Conservation (phyloP, 768 basidiomycete species). For the Pleurotus giganteus region DNA sequence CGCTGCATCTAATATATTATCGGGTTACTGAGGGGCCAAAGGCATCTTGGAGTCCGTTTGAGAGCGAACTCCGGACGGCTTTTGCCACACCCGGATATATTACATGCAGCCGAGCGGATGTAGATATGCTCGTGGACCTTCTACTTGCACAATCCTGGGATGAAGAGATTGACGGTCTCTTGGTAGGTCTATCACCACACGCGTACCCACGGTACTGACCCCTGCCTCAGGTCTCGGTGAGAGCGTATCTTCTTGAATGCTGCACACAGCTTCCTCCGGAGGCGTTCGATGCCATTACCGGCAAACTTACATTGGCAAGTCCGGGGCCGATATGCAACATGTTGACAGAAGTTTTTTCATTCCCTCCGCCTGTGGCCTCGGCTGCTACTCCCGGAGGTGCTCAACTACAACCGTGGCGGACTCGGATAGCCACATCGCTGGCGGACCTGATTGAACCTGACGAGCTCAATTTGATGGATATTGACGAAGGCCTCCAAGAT, state of each 20-base stretch:
- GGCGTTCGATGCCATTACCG: neutral
- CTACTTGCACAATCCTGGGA: slow-evolving; percentile 38
- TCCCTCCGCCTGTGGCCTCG: neutral
- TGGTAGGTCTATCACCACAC: slow-evolving; percentile 25
- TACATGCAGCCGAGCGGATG: slow-evolving; percentile 28
- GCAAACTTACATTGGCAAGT: neutral
- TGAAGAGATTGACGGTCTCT: slow-evolving; percentile 24
- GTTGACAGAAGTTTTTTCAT: neutral
- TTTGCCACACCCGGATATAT: slow-evolving; percentile 19
- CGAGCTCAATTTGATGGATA: slow-evolving; percentile 53
- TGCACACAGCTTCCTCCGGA: neutral
- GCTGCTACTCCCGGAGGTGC: neutral
- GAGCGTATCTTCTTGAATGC: neutral
- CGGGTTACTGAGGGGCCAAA: slow-evolving; percentile 43
- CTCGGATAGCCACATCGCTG: slow-evolving; percentile 28
- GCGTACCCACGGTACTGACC: neutral
- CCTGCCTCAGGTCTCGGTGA: slow-evolving; percentile 8
- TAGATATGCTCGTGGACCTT: slow-evolving; percentile 34
- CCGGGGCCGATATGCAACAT: neutral
- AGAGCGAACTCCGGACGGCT: slow-evolving; percentile 24
- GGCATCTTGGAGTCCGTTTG: slow-evolving; percentile 33
- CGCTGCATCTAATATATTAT: slow-evolving; percentile 38
- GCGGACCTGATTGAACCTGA: slow-evolving; percentile 43
- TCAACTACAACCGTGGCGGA: slow-evolving; percentile 28
- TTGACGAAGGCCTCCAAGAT: slow-evolving; percentile 42